Base-by-base conservation (phyloP, 75 land plant genomes). In the Pinus albicaulis region DNA sequence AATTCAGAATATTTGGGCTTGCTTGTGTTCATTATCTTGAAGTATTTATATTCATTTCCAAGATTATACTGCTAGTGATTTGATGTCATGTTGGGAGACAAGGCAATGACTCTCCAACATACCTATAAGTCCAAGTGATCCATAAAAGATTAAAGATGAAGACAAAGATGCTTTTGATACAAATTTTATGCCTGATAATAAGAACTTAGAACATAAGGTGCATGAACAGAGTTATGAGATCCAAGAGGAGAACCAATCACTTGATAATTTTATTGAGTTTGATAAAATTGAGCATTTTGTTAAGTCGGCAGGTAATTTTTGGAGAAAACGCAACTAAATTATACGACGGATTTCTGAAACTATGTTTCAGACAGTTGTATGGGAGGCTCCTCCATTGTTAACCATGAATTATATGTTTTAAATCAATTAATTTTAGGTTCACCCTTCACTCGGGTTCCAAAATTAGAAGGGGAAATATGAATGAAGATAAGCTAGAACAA, bases 391-490 rank as follows among this genome's bases (percentile, higher is more conserved):
- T 24, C 70, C 76, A 62, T 34, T 34, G 44, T 57, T 15, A 31
- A 36, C 52, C 1, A 22, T 36, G 72, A 75, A 44, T 8, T 75
- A 57, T 20, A 59, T 4, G 60, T 59, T 59, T 59, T 59, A 44
- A 44, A 44, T 7, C 48, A 44, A 8, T 44, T 8, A 44, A 44
- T 44, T 44, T 5, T 44, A 44, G 22, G 36, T 41, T 68, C 71
- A 23, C 20, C 74, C 14, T 23, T 72, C 15, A 75, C 64, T 31
- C 62, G 77, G 63, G 74, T 83, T 76, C 86, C 86, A 95, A 85
- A 76, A 83, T 95, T 58, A 95, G 89, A 56, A 87, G 95, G 91
- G 95, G 90, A n/a, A 85, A 93, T 83, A 70, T 92, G 44, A 90
- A 94, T 48, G 88, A 88, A 57, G 93, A 88, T 52, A 84, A 75